Base-by-base conservation (phyloP, 129 eudicot genomes). In the Saposhnikovia divaricata region DNA sequence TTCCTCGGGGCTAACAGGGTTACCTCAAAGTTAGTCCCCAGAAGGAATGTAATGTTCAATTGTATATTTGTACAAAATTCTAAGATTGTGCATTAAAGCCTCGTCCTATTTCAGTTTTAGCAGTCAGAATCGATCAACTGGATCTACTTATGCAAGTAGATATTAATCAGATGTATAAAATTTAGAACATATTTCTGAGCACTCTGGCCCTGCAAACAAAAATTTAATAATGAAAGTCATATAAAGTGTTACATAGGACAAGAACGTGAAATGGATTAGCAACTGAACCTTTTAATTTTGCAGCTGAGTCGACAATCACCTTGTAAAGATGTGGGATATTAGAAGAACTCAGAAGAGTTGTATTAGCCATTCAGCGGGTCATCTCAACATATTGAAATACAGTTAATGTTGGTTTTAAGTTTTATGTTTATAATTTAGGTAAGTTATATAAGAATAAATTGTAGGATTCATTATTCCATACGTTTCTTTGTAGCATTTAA, bases 11-110 rank as follows among this genome's bases (percentile, higher is more conserved):
- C 16, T 46, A 37, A 53, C 31, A 18, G 68, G 12, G 21, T 73
- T 63, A 37, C 46, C 57, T 31, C 27, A 31, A 28, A 50, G 68
- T 53, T 48, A 19, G 66, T 50, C 70, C 66, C 45, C 25, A 34
- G 69, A 38, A 76, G 79, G 69, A 50, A 76, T 76, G 48, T 76
- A 76, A 63, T 76, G 79, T 23, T 51, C 69, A 76, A 76, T 31
- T 76, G 79, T 23, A 53, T 51, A 76, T 34, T 48, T 76, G 79
- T 76, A 51, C 66, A 76, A 11, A 50, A 53, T 63, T 76, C 38
- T 18, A 27, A 50, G 59, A 19, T 75, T 50, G 18, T 50, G 68
- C 47, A 14, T 76, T 37, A 1, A 25, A 44, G 19, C 28, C 7
- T 42, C 16, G 25, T 42, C 25, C 57, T 10, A 13, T 46, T 25